These are phyloP conservation scores for Mucor saturninus DNA, from an alignment of 371 early-diverging fungal genomes.

Conservation along the genomic window DNA sequence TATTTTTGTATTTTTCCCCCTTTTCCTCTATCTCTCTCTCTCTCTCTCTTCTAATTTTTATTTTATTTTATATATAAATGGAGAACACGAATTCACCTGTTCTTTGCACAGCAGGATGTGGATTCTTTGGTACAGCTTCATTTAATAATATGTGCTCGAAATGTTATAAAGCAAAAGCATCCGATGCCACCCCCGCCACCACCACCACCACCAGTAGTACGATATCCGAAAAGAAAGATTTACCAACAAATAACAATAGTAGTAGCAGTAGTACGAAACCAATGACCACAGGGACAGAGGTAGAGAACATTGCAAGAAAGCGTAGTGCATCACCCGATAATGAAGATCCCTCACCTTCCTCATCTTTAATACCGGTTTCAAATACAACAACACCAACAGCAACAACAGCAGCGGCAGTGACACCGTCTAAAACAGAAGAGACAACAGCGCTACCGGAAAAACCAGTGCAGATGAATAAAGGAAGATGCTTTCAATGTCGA, in stretches of 20 bases:
- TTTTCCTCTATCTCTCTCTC: slow-evolving; percentile 10
- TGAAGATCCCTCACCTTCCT: background rate
- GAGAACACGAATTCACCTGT: slow-evolving; percentile 56
- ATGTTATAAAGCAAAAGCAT: slow-evolving; percentile 65
- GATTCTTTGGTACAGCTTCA: slow-evolving; percentile 63
- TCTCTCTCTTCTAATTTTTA: background rate
- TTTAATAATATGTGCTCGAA: slow-evolving; percentile 83
- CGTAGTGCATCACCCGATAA: background rate
- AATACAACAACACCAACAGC: slow-evolving; percentile 7
- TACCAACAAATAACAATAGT: too few relatives aligned
- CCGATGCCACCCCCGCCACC: background rate
- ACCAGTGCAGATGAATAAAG: slow-evolving; percentile 70
- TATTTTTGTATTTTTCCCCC: slow-evolving; percentile 6
- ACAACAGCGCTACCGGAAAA: slow-evolving; percentile 24
- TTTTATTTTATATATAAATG: slow-evolving; percentile 32
- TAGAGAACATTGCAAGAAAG: too few relatives aligned
- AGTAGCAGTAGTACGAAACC: too few relatives aligned
- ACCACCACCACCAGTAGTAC: slow-evolving; percentile 14
- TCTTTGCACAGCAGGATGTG: slow-evolving; percentile 69
- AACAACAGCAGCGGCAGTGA: background rate
- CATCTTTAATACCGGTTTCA: too few relatives aligned
- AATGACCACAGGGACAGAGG: too few relatives aligned
- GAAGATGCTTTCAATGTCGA: slow-evolving; percentile 77
- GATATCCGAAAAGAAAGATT: too few relatives aligned
- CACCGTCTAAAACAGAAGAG: background rate